Evolutionary conservation across 768 basidiomycete species (phyloP).

Genomic region (Lentinula aciculospora): DNA sequence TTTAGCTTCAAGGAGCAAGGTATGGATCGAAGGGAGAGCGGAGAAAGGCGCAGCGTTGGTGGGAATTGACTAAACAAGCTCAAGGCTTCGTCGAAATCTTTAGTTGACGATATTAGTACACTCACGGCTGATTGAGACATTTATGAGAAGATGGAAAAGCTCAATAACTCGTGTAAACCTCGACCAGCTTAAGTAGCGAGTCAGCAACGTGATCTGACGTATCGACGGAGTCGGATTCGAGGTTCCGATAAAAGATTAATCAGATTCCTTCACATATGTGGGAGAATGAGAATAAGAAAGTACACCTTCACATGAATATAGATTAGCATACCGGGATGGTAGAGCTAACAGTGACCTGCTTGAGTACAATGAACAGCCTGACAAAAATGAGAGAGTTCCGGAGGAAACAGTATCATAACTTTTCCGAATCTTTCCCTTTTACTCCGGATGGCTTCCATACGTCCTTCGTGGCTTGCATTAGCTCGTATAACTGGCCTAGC

Average conservation of each 20-base stretch:
- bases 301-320: not conserved
- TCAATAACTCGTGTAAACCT: not conserved
- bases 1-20: slow-evolving; percentile 58
- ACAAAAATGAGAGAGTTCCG: too few species aligned
- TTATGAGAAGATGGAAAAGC: not conserved
- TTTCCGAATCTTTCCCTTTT: not conserved
- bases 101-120: slow-evolving; percentile 6
- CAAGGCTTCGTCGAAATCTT: not conserved
- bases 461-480: slow-evolving; percentile 88
- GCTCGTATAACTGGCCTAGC: slow-evolving; percentile 87
- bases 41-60: slow-evolving; percentile 37
- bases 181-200: not conserved
- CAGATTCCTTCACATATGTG: not conserved
- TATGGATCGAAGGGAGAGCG: slow-evolving; percentile 46
- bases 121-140: slow-evolving; percentile 36
- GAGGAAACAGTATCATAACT: not conserved
- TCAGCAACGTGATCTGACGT: slow-evolving; percentile 1
- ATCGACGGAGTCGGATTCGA: not conserved
- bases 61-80: slow-evolving; percentile 20
- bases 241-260: not conserved
- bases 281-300: not conserved
- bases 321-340: not conserved
- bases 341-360: not conserved
- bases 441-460: slow-evolving; percentile 64
- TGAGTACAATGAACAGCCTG: too few species aligned